A percentile compares a stretch with the other conserved stretches of the same genome.
Conservation (phyloP, 805 yeast genomes). For the Hagleromyces aurorensis region DNA sequence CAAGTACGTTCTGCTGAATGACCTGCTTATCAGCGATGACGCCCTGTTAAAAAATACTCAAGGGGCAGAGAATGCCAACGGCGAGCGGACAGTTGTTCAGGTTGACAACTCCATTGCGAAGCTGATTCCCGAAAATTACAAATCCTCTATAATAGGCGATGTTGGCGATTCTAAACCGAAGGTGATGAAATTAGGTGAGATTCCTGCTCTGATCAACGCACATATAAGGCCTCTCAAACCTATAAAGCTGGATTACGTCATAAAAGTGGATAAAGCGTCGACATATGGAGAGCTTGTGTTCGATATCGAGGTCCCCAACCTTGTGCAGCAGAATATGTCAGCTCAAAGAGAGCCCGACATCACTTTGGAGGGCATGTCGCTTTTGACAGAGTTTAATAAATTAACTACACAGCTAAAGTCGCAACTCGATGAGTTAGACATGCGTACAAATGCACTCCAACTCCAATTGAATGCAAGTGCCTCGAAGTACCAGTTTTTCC, state of each 20-base stretch:
- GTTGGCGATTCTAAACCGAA: constrained; percentile 5
- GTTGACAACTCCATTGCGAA: constrained; percentile 41
- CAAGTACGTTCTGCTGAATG: constrained; percentile 69
- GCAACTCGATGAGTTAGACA: constrained; percentile 37
- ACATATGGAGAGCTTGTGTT: constrained; percentile 74
- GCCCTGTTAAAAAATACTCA: constrained; percentile 9
- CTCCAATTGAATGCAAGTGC: constrained; percentile 46
- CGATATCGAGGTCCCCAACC: constrained; percentile 58
- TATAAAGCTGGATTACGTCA: constrained; percentile 62
- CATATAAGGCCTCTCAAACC: constrained; percentile 77
- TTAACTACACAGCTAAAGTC: constrained; percentile 31
- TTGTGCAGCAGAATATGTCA: constrained; percentile 27
- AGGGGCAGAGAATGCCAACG: constrained; percentile 24
- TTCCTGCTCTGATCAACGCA: constrained; percentile 31
- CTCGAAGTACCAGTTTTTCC: constrained; percentile 71
- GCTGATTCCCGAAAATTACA: constrained; percentile 32
- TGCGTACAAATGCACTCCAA: constrained; percentile 35
- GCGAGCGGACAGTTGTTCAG: constrained; percentile 46
- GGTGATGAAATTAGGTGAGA: constrained; percentile 43
- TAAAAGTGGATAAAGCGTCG: constrained; percentile 68
- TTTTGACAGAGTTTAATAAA: constrained; percentile 25
- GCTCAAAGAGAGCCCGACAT: constrained; percentile 23
- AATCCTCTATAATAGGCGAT: too few relatives aligned
- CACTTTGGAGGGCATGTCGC: constrained; percentile 26
- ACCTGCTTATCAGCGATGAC: constrained; percentile 35